phyloP scores from a whole-genome alignment of 139 green algal species.

The Mesostigma viride region DNA sequence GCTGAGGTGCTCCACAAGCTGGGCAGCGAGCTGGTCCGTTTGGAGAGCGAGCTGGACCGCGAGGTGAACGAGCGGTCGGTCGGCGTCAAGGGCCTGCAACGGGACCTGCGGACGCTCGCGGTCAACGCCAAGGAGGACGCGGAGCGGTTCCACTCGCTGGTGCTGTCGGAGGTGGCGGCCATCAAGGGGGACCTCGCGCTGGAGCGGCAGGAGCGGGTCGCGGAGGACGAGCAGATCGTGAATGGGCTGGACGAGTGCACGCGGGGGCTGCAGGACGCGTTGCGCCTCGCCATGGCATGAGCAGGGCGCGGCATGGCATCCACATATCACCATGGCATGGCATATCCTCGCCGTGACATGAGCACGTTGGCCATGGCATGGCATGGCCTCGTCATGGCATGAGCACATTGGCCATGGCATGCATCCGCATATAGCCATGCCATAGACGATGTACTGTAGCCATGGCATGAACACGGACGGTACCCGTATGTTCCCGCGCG shows the following conservation, averaged over 20 bases:
- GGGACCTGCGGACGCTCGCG: constrained; percentile 5
- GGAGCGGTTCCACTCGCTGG: constrained; percentile 50
- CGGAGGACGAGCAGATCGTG: constrained; percentile 64
- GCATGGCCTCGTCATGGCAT: no score
- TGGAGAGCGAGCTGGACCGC: constrained; percentile 47
- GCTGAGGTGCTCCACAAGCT: constrained; percentile 41
- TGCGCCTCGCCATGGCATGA: constrained; percentile 58
- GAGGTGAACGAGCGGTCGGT: constrained; percentile 25
- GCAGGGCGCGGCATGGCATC: no score
- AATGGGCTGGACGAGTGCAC: constrained; percentile 68
- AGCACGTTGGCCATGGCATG: no score
- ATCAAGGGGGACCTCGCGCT: constrained; percentile 43
- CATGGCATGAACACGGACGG: no score
- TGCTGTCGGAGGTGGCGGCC: constrained; percentile 49
- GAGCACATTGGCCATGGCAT: no score
- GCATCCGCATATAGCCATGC: no score
- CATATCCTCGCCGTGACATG: no score
- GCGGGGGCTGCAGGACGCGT: constrained; percentile 55
- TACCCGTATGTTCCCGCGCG: no score
- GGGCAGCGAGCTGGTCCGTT: constrained; percentile 50
- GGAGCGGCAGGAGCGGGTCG: constrained; percentile 60
- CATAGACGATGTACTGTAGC: no score
- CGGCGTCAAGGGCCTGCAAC: neutral
- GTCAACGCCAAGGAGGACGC: constrained; percentile 22
- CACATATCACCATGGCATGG: no score